Evolutionary conservation across 768 basidiomycete genomes (phyloP).

Genomic region (Clitopilus passeckerianus): DNA sequence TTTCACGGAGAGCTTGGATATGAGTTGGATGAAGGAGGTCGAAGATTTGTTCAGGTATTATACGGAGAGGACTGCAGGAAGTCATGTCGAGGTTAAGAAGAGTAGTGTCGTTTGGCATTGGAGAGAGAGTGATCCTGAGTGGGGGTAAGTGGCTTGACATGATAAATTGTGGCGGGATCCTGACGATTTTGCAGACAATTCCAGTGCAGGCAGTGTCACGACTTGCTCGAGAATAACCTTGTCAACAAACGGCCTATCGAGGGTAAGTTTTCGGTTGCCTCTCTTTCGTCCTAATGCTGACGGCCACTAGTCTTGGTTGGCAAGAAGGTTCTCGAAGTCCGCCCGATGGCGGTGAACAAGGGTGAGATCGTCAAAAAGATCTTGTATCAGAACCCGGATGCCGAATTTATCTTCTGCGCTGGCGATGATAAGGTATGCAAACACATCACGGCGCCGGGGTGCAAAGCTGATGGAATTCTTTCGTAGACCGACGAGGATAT

Average conservation of each 20-base stretch:
- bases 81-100: constrained; percentile 95
- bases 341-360: constrained; percentile 95
- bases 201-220: constrained; percentile 96
- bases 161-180: background rate
- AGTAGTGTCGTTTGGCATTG: constrained; percentile 99
- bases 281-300: background rate
- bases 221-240: constrained; percentile 91
- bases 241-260: constrained; percentile 94
- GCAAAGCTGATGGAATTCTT: background rate
- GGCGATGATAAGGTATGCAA: constrained; percentile 87
- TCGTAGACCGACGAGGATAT: constrained; percentile 96
- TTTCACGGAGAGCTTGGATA: constrained; percentile 89
- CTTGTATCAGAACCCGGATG: constrained; percentile 87
- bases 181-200: constrained; percentile 49
- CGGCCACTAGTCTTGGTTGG: constrained; percentile 72
- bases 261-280: constrained; percentile 35
- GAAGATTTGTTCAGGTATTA: constrained; percentile 95
- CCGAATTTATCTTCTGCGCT: constrained; percentile 95
- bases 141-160: constrained; percentile 62
- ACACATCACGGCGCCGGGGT: too few species aligned
- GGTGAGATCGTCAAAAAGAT: constrained; percentile 97
- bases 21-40: constrained; percentile 97
- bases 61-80: constrained; percentile 95
- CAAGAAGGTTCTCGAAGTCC: constrained; percentile 98
- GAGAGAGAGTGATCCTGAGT: constrained; percentile 88